Evolutionary conservation across 2,329 filamentous ascomycete species (phyloP), one percentile per base, ranked within the genome.

Genomic region (Talaromyces sp.): DNA sequence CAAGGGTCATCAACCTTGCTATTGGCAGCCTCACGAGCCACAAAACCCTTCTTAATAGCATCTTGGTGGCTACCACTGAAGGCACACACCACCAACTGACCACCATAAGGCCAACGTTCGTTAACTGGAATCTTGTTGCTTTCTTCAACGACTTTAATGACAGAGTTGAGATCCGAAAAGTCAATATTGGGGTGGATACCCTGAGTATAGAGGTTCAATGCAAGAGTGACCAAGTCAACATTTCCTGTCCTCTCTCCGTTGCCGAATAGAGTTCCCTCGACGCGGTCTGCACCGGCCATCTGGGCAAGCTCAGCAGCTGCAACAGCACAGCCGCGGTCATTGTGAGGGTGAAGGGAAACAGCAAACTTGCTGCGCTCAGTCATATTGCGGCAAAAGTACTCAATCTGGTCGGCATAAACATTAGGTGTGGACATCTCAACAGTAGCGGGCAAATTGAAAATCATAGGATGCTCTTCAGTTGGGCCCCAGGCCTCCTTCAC

Each of bases 241-340:
- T 98, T 98, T 68, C 94, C 95, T 0, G 94, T 98, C 69, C 95
- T 84, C 84, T 99, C 94, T 66, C 95, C 94, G 72, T 98, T 98
- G 61, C 93, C 93, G 75, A 97, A 96, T 45, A 97, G 84, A 69
- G 92, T 97, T 54, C 94, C 94, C 79, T 98, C 94, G 15, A 98
- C 94, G 75, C 95, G 84, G 79, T 97, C 92, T 40, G 93, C 95
- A 63, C 94, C 95, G 19, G 93, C 95, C 93, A 98, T 97, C 78
- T 97, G 93, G 6, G 91, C 94, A 72, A 98, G 80, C 76, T 98
- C 94, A 10, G 94, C 91, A 0, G 93, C 93, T 0, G 94, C 94
- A 17, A 95, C 88, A 3, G 92, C 93, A 71, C 91, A 96, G 25
- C 94, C 94, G 68, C 95, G 86, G 77, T 98, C 95, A 75, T 98